Evolutionary conservation across 305 asterid genomes (phyloP).

Genomic region (Plantago rigida): DNA sequence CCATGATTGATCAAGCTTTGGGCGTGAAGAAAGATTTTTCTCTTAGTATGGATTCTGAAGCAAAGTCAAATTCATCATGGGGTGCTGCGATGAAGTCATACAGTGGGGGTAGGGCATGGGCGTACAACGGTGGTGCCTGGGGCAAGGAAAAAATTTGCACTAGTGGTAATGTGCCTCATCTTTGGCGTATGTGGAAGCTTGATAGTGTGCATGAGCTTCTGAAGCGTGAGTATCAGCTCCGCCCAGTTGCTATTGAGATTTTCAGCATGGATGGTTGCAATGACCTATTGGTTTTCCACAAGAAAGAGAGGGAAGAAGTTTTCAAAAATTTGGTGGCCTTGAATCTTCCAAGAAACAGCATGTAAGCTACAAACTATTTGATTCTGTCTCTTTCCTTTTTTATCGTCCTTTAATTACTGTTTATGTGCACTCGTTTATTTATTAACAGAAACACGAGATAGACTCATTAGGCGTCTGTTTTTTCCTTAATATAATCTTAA

Average conservation of each 20-base stretch:
- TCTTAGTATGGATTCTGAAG: conserved; percentile 66
- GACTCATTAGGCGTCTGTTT: too few relatives aligned
- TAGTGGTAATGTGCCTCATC: conserved; percentile 84
- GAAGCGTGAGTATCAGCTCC: conserved; percentile 98
- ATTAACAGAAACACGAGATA: background rate
- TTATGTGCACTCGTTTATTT: conserved; percentile 18
- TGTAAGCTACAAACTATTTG: conserved; percentile 52
- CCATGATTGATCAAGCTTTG: conserved; percentile 92
- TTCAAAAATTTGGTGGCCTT: conserved; percentile 87
- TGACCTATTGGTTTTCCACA: conserved; percentile 95
- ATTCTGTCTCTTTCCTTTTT: conserved; percentile 23
- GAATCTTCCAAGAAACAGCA: conserved; percentile 98
- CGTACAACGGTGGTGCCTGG: conserved; percentile 99
- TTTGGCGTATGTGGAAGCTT: conserved; percentile 98
- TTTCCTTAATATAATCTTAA: too few relatives aligned
- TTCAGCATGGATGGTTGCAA: conserved; percentile 99
- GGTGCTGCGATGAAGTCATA: conserved; percentile 60
- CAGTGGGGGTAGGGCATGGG: conserved; percentile 97
- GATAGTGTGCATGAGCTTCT: conserved; percentile 92
- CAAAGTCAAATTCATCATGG: conserved; percentile 86
- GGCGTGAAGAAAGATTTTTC: conserved; percentile 92
- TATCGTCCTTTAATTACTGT: conserved; percentile 2
- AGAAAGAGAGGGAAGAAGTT: conserved; percentile 91
- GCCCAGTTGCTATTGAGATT: conserved; percentile 96
- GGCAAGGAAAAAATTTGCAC: conserved; percentile 83